These are phyloP conservation scores for Zygosaccharomyces pseudobailii DNA, from an alignment of 1,139 yeast species.

Conservation along the genomic window DNA sequence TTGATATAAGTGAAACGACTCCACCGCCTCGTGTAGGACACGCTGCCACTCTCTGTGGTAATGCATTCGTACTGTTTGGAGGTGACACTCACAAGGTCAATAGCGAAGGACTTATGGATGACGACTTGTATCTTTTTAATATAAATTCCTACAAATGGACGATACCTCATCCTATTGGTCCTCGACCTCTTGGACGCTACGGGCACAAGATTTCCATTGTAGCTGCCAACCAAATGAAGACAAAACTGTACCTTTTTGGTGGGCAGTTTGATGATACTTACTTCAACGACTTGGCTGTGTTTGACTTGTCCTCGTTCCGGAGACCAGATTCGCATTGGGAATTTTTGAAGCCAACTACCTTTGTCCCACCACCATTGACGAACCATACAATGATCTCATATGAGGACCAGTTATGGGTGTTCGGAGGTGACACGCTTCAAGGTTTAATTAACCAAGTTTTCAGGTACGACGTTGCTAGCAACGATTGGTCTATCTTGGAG, in stretches of 20 bases:
- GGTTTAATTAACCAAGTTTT: conserved; percentile 75
- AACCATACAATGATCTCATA: conserved; percentile 86
- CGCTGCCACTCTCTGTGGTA: conserved; percentile 86
- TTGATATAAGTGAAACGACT: conserved; percentile 63
- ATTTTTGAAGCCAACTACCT: conserved; percentile 50
- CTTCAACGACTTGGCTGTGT: conserved; percentile 79
- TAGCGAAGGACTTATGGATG: conserved; percentile 74
- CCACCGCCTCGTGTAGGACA: conserved; percentile 98
- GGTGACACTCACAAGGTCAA: conserved; percentile 93
- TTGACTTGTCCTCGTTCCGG: conserved; percentile 85
- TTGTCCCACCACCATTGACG: conserved; percentile 82
- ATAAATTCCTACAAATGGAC: conserved; percentile 90
- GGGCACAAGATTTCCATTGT: conserved; percentile 76
- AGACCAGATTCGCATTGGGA: conserved; percentile 85
- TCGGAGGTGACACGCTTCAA: conserved; percentile 87
- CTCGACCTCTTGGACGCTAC: conserved; percentile 86
- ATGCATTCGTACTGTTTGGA: conserved; percentile 91
- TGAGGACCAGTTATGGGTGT: conserved; percentile 78
- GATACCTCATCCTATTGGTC: conserved; percentile 74
- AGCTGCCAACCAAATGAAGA: conserved; percentile 58
- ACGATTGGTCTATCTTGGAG: conserved; percentile 53
- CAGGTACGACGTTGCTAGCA: conserved; percentile 66
- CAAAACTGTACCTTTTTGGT: conserved; percentile 82
- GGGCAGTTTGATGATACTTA: conserved; percentile 90
- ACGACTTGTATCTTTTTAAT: conserved; percentile 81